A percentile compares a stretch with the other conserved stretches of the same genome.
phyloP scores from a whole-genome alignment of 208 protist genomes.

The Porcisia deanei region DNA sequence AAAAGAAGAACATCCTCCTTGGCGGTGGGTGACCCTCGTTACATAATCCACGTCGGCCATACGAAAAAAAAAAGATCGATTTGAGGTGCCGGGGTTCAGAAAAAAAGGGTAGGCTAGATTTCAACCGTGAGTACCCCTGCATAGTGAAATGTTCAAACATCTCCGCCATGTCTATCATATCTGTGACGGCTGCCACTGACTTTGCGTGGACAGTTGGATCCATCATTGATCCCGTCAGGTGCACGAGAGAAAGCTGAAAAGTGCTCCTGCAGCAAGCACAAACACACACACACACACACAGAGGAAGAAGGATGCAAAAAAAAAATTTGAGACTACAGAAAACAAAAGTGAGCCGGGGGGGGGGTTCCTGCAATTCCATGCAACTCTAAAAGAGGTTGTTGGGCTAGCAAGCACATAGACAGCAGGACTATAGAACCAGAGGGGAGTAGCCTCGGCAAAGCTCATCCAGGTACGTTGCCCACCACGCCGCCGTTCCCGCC shows the following conservation, averaged over 20 bases:
- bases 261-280: not conserved
- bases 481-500: constrained; percentile 26
- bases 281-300: not conserved
- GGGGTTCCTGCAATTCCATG: not conserved
- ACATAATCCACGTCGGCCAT: not conserved
- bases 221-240: not conserved
- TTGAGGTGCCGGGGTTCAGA: not conserved
- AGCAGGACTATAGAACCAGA: not conserved
- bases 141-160: not conserved
- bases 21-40: not conserved
- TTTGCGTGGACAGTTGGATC: not conserved
- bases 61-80: no score
- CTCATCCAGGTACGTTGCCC: constrained; percentile 24
- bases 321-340: no score
- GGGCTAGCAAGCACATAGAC: no score
- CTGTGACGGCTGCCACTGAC: not conserved
- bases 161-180: no score
- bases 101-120: not conserved
- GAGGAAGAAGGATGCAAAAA: not conserved
- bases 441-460: constrained; percentile 22
- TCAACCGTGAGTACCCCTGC: not conserved
- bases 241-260: not conserved
- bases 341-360: no score
- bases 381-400: not conserved
- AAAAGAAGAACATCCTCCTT: not conserved